These are phyloP conservation scores for Neopestalotiopsis sp. DNA, from an alignment of 2,329 filamentous ascomycete genomes.

Conservation along the genomic window DNA sequence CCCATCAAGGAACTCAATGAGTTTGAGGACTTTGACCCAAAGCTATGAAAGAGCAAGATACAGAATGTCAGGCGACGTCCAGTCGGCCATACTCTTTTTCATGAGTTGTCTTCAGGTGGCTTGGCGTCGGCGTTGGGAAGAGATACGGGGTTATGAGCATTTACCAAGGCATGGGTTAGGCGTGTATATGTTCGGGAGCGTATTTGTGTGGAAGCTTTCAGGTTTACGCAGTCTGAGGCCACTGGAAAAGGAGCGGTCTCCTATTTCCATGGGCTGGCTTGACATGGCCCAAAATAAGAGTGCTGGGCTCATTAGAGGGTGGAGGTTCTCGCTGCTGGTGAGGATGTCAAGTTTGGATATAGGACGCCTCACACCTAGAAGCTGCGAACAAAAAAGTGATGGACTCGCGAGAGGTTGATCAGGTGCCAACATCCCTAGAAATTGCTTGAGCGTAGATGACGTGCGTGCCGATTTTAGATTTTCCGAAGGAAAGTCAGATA, in stretches of 20 bases:
- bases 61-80: not conserved
- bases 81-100: not conserved
- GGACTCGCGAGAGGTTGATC: too few relatives aligned
- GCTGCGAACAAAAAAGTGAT: not conserved
- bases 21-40: constrained; percentile 85
- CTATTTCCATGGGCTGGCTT: not conserved
- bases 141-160: not conserved
- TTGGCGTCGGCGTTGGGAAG: constrained; percentile 17
- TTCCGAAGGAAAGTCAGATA: too few relatives aligned
- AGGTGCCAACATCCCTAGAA: too few relatives aligned
- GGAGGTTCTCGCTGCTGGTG: not conserved
- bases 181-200: not conserved
- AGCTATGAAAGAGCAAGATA: constrained; percentile 61
- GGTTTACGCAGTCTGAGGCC: constrained; percentile 6
- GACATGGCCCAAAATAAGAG: not conserved
- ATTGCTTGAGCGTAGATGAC: too few relatives aligned
- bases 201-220: constrained; percentile 4
- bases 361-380: not conserved
- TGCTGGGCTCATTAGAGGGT: not conserved
- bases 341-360: not conserved
- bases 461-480: too few relatives aligned
- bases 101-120: constrained; percentile 3
- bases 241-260: not conserved
- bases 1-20: constrained; percentile 78
- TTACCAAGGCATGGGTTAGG: constrained; percentile 6